These are phyloP conservation scores for Meyerozyma carpophila DNA, from an alignment of 1,139 yeast genomes.

Conservation along the genomic window DNA sequence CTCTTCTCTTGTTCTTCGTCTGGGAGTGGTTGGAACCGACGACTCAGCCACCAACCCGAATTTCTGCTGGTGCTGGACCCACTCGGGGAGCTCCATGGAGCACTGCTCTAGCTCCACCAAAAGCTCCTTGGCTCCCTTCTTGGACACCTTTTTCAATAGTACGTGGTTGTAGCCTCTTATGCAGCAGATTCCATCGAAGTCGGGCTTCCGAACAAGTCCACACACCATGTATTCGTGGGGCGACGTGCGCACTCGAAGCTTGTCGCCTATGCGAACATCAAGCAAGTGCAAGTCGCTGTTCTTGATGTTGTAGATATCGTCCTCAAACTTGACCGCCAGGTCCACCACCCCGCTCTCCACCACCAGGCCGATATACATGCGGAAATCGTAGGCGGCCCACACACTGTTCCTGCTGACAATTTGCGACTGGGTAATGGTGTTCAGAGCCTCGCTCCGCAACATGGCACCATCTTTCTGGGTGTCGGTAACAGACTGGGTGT, in stretches of 20 bases:
- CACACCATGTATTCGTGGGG: conserved; percentile 31
- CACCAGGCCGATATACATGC: conserved; percentile 25
- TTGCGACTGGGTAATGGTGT: conserved; percentile 3
- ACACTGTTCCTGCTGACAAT: conserved; percentile 18
- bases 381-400: conserved; percentile 34
- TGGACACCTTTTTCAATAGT: conserved; percentile 22
- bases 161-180: conserved; percentile 56
- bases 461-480: conserved; percentile 1
- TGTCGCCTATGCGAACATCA: conserved; percentile 39
- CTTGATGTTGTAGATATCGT: conserved; percentile 25
- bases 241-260: conserved; percentile 16
- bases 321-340: conserved; percentile 23
- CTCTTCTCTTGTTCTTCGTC: not conserved
- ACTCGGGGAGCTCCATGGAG: conserved; percentile 36
- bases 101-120: conserved; percentile 13
- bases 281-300: conserved; percentile 26
- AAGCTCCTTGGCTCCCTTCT: conserved; percentile 11
- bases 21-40: conserved; percentile 4
- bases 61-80: conserved; percentile 36
- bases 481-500: conserved; percentile 3
- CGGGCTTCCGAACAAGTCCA: conserved; percentile 24
- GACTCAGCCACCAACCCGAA: conserved; percentile 6
- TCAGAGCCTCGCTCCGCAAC: not conserved
- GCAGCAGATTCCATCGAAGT: conserved; percentile 32
- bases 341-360: conserved; percentile 12